A percentile compares a stretch with the other conserved stretches of the same genome.
These are phyloP conservation scores for Stropharia rugosoannulata DNA, from an alignment of 768 basidiomycete species.

Conservation along the genomic window DNA sequence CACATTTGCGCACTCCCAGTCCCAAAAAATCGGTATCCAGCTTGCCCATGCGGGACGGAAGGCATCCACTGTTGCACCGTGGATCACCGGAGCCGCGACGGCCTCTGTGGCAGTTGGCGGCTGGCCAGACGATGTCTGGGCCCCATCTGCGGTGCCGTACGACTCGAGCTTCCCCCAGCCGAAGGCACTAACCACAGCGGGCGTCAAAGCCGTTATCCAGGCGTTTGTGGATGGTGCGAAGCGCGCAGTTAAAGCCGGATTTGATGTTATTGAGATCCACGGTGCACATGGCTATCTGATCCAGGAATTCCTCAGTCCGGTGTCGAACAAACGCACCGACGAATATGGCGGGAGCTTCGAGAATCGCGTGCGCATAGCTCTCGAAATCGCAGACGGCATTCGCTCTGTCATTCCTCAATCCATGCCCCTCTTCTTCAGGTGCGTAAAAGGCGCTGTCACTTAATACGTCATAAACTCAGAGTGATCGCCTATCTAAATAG, in stretches of 20 bases:
- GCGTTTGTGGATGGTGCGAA: constrained; percentile 54
- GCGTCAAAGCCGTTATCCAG: constrained; percentile 54
- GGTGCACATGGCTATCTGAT: constrained; percentile 64
- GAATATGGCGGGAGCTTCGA: constrained; percentile 72
- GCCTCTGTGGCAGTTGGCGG: constrained; percentile 43
- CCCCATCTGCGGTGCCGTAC: constrained; percentile 51
- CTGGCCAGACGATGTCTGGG: constrained; percentile 55
- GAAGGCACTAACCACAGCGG: constrained; percentile 52
- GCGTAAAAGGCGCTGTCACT: constrained; percentile 33
- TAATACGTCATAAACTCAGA: constrained; percentile 42
- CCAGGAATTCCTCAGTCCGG: constrained; percentile 69
- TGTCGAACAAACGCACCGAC: constrained; percentile 59
- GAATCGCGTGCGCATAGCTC: constrained; percentile 60
- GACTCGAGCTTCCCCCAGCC: constrained; percentile 46
- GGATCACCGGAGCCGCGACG: constrained; percentile 36
- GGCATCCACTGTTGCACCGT: constrained; percentile 62
- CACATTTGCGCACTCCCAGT: constrained; percentile 72
- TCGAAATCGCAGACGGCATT: constrained; percentile 65
- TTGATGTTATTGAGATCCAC: constrained; percentile 64
- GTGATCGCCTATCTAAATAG: constrained; percentile 55
- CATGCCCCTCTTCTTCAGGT: constrained; percentile 77
- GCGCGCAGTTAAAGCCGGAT: constrained; percentile 57
- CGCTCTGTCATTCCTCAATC: constrained; percentile 55
- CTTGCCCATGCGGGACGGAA: constrained; percentile 80
- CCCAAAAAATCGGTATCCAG: constrained; percentile 71